Conservation (phyloP, 371 early-diverging fungal genomes). For the Syncephalastrum racemosum region DNA sequence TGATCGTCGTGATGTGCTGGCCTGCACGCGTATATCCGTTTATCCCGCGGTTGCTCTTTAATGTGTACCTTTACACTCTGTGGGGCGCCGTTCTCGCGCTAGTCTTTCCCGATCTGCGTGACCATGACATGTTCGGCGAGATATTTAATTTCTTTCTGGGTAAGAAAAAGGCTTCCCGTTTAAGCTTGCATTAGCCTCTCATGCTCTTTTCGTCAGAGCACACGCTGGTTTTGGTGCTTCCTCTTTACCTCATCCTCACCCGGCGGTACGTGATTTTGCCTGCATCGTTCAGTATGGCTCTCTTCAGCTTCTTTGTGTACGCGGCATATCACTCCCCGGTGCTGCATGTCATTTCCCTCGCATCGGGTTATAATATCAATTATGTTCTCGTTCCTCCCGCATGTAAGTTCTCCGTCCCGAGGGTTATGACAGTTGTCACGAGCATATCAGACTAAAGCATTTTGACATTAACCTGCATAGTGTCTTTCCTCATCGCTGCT, state of each 20-base stretch:
- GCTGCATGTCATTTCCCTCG: constrained; percentile 45
- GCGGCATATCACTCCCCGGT: constrained; percentile 57
- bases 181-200: too few relatives aligned
- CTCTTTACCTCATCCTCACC: constrained; percentile 52
- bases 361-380: constrained; percentile 57
- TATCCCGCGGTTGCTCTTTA: constrained; percentile 50
- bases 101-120: constrained; percentile 55
- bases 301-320: constrained; percentile 55
- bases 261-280: constrained; percentile 52
- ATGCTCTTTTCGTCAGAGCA: constrained; percentile 40
- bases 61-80: constrained; percentile 55
- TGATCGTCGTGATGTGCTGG: constrained; percentile 51
- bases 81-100: constrained; percentile 58
- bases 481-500: constrained; percentile 30
- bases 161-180: constrained; percentile 17
- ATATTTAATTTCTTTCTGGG: constrained; percentile 59
- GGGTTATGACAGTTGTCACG: constrained; percentile 3
- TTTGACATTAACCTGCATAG: constrained; percentile 11
- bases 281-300: constrained; percentile 41
- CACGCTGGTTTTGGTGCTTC: constrained; percentile 44
- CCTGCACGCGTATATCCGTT: constrained; percentile 38
- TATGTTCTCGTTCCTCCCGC: constrained; percentile 58
- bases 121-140: constrained; percentile 55
- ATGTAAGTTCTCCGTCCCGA: constrained; percentile 27
- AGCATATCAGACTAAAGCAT: background rate